Percentiles rank a stretch among this genome's conserved stretches.
phyloP scores from a whole-genome alignment of 1,284 basidiomycete species.

The Tilletia caries region DNA sequence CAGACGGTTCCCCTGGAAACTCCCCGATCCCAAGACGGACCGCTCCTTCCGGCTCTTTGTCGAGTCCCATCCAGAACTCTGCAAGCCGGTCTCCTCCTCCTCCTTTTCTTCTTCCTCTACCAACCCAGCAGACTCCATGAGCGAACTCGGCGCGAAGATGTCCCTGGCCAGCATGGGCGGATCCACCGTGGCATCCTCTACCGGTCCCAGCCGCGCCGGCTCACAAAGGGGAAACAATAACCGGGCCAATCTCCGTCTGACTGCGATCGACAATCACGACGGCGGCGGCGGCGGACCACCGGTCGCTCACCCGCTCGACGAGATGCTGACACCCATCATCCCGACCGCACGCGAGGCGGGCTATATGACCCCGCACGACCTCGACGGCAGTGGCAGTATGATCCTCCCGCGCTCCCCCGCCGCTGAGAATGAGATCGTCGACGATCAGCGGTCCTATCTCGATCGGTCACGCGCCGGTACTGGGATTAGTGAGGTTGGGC shows the following conservation, averaged over 20 bases:
- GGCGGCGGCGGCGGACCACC: no score
- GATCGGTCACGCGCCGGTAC: neutral
- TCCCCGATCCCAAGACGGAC: conserved; percentile 90
- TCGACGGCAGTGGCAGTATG: conserved; percentile 11
- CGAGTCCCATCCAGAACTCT: conserved; percentile 82
- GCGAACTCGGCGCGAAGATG: neutral
- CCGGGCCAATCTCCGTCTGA: conserved; percentile 19
- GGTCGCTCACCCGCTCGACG: conserved; percentile 3
- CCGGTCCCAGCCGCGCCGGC: conserved; percentile 28
- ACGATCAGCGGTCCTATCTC: neutral
- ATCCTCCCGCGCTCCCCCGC: neutral
- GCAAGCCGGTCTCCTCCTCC: conserved; percentile 33
- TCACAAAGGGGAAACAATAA: conserved; percentile 20
- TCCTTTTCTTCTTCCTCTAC: neutral
- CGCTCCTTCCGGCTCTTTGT: conserved; percentile 87
- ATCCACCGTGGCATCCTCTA: conserved; percentile 3
- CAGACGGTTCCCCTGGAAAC: conserved; percentile 96
- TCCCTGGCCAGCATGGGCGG: neutral
- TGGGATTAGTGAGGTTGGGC: no score
- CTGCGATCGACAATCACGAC: conserved; percentile 22
- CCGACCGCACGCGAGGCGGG: conserved; percentile 44
- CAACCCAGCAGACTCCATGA: neutral
- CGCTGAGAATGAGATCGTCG: neutral
- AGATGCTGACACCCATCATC: conserved; percentile 27
- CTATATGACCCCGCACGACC: conserved; percentile 42